These are phyloP conservation scores for Hapsidospora chrysogenum DNA, from an alignment of 495 filamentous ascomycete genomes.

Conservation along the genomic window DNA sequence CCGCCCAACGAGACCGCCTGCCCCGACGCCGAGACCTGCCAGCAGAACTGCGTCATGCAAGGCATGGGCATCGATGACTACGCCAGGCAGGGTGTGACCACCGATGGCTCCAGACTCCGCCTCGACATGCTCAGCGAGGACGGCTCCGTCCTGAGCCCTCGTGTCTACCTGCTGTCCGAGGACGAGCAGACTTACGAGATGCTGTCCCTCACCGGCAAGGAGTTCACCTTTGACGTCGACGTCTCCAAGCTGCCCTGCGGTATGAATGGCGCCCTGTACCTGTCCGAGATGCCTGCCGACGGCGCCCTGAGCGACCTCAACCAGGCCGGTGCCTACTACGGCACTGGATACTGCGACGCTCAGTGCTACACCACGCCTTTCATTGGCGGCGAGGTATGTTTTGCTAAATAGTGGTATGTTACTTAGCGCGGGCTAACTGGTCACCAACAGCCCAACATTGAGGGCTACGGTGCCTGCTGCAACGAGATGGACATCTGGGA, in stretches of 20 bases:
- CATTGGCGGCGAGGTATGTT: conserved; percentile 35
- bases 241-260: conserved; percentile 40
- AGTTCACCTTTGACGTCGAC: conserved; percentile 44
- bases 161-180: conserved; percentile 37
- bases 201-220: conserved; percentile 35
- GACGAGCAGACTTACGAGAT: conserved; percentile 34
- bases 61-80: conserved; percentile 18
- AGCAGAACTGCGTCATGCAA: conserved; percentile 32
- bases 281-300: conserved; percentile 36
- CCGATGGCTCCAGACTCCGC: conserved; percentile 20
- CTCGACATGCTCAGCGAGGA: conserved; percentile 19
- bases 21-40: conserved; percentile 30
- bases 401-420: conserved; percentile 2
- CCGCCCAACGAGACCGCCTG: conserved; percentile 29
- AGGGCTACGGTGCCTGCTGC: conserved; percentile 28
- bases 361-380: conserved; percentile 37
- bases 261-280: conserved; percentile 45
- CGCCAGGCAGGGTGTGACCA: conserved; percentile 23
- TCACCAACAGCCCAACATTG: conserved; percentile 25
- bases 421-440: not conserved
- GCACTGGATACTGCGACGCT: conserved; percentile 48
- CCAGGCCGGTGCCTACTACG: conserved; percentile 41
- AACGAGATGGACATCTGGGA: conserved; percentile 42
- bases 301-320: conserved; percentile 37
- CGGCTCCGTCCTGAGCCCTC: conserved; percentile 16